phyloP scores from a whole-genome alignment of 106 monocot species.

The Gastrodia elata region DNA sequence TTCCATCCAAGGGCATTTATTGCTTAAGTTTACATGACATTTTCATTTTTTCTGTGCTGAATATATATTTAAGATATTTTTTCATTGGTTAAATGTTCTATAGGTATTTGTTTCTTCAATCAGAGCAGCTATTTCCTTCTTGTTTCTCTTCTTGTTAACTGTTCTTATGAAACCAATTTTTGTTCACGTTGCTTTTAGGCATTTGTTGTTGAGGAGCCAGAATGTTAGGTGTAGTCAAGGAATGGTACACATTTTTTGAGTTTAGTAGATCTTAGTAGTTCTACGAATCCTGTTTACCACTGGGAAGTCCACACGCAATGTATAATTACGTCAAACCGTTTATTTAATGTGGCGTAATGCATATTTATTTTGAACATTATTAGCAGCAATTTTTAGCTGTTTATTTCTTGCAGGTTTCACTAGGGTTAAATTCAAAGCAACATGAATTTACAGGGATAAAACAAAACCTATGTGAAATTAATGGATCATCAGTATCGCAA shows the following conservation, averaged over 20 bases:
- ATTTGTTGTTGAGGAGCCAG: background rate
- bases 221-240: background rate
- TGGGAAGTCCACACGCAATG: background rate
- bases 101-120: background rate
- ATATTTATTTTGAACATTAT: background rate
- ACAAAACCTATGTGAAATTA: slow-evolving; percentile 17
- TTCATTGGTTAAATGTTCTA: background rate
- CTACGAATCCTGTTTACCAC: background rate
- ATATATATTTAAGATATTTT: background rate
- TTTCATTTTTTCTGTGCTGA: background rate
- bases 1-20: background rate
- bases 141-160: background rate
- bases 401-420: slow-evolving; percentile 32
- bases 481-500: slow-evolving; percentile 8
- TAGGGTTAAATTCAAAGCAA: slow-evolving; percentile 15
- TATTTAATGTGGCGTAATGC: background rate
- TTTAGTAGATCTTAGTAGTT: background rate
- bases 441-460: slow-evolving; percentile 23
- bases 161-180: background rate
- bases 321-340: background rate
- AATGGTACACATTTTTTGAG: background rate
- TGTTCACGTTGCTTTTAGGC: background rate
- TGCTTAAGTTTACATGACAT: background rate
- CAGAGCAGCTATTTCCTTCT: background rate
- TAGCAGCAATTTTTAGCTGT: background rate